These are phyloP conservation scores for Raphanus hybrid DNA, from an alignment of 441 rosid genomes.

Conservation along the genomic window DNA sequence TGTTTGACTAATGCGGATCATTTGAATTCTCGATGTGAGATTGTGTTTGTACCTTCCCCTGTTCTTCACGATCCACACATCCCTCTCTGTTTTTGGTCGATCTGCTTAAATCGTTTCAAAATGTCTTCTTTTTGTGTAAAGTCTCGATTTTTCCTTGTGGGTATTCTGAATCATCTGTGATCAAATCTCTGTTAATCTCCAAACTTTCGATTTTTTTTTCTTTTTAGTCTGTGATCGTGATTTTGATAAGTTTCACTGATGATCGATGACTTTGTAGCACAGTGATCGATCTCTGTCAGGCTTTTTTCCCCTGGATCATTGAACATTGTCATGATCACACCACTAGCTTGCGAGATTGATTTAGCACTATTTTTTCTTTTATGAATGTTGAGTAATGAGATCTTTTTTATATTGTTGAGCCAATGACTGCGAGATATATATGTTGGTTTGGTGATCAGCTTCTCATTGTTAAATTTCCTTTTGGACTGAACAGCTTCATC, in stretches of 20 bases:
- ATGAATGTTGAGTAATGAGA: background rate
- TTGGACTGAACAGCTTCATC: constrained; percentile 31
- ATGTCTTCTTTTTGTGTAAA: background rate
- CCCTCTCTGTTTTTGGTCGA: background rate
- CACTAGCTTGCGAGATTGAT: constrained; percentile 16
- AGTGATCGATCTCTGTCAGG: constrained; percentile 9
- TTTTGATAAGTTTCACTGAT: constrained; percentile 12
- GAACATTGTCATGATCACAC: background rate
- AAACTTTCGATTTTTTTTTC: background rate
- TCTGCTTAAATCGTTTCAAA: background rate
- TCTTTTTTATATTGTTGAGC: no score
- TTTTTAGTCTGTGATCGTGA: no score
- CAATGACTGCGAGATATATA: no score
- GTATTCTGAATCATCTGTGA: constrained; percentile 4
- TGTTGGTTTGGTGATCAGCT: background rate
- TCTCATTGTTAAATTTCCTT: constrained; percentile 20
- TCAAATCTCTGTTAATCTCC: constrained; percentile 9
- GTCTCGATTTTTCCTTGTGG: constrained; percentile 9
- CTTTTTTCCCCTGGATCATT: background rate
- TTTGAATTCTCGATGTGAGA: constrained; percentile 23
- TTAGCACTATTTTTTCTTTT: background rate
- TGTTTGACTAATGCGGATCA: constrained; percentile 33
- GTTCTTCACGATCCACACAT: background rate
- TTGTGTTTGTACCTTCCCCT: constrained; percentile 3
- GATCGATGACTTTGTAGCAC: background rate